Evolutionary conservation across 2,329 filamentous ascomycete species (phyloP).

Genomic region (Hypoxylon sp.): DNA sequence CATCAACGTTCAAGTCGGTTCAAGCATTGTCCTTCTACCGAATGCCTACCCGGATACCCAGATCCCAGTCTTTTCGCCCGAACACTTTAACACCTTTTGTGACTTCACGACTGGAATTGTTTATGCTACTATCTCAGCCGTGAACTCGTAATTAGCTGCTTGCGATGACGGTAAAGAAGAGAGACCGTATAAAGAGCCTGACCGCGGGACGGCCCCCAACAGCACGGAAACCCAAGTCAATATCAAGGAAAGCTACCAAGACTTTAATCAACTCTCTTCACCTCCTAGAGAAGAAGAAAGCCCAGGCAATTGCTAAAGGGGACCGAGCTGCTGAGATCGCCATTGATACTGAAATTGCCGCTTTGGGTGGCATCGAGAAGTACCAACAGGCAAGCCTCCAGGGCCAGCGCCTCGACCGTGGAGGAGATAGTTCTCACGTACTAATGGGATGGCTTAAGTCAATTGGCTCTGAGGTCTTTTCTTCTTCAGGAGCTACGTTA

Average conservation of each 20-base stretch:
- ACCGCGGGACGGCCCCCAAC: conserved; percentile 71
- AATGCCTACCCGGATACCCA: neutral
- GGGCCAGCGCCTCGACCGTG: conserved; percentile 75
- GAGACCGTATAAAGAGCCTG: conserved; percentile 62
- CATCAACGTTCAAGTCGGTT: neutral
- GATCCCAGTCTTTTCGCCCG: neutral
- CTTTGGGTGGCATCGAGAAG: conserved; percentile 71
- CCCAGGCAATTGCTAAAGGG: conserved; percentile 68
- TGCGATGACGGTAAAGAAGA: conserved; percentile 64
- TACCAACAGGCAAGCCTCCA: conserved; percentile 79
- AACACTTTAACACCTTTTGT: neutral
- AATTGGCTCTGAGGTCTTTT: conserved; percentile 49
- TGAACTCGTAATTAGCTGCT: neutral
- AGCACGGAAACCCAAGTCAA: conserved; percentile 66
- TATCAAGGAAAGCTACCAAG: conserved; percentile 76
- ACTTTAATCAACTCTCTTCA: conserved; percentile 76
- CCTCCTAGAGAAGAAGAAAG: conserved; percentile 73
- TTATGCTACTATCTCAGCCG: neutral
- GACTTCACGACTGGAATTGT: neutral
- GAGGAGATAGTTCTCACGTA: conserved; percentile 76
- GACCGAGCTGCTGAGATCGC: conserved; percentile 63
- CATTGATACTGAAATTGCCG: conserved; percentile 68
- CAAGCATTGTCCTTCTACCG: conserved; percentile 15
- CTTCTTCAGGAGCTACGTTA: conserved; percentile 55
- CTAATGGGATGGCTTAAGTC: conserved; percentile 74